phyloP scores from a whole-genome alignment of 2,329 filamentous ascomycete species.

The Verticillium albo-atrum region DNA sequence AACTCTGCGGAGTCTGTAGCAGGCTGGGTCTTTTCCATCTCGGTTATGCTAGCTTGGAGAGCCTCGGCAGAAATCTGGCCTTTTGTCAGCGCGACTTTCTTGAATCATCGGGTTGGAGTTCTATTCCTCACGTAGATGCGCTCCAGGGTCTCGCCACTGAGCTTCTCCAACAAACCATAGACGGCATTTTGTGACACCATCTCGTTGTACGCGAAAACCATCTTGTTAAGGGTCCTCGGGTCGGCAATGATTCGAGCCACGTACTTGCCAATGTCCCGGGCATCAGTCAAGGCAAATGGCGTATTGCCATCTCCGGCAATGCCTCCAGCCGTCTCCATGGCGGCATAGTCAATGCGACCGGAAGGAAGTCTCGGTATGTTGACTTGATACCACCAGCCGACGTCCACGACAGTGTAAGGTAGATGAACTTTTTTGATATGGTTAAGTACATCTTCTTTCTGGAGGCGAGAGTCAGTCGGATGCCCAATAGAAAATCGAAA shows the following conservation, averaged over 20 bases:
- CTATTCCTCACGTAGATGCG: conserved; percentile 25
- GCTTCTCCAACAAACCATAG: conserved; percentile 36
- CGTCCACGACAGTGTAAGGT: conserved; percentile 52
- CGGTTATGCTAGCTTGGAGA: not conserved
- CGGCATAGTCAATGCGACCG: conserved; percentile 33
- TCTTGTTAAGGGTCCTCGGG: conserved; percentile 46
- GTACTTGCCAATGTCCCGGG: conserved; percentile 46
- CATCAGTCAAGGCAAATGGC: conserved; percentile 37
- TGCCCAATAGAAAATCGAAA: not conserved
- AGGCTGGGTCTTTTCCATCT: conserved; percentile 1
- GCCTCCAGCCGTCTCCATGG: conserved; percentile 25
- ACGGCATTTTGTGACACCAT: conserved; percentile 41
- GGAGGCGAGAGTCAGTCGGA: not conserved
- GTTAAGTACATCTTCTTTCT: conserved; percentile 45
- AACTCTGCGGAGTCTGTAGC: not conserved
- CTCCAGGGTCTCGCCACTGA: conserved; percentile 41
- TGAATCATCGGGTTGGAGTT: not conserved
- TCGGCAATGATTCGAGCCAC: conserved; percentile 46
- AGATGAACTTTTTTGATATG: conserved; percentile 41
- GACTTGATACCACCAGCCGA: conserved; percentile 54
- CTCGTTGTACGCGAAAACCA: conserved; percentile 43
- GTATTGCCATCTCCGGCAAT: conserved; percentile 41
- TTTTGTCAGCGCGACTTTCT: not conserved
- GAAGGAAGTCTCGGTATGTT: conserved; percentile 22
- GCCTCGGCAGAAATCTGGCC: not conserved